Evolutionary conservation across 2,329 filamentous ascomycete species (phyloP), one percentile per base, ranked within the genome.

Genomic region (Torrubiella hemipterigena): DNA sequence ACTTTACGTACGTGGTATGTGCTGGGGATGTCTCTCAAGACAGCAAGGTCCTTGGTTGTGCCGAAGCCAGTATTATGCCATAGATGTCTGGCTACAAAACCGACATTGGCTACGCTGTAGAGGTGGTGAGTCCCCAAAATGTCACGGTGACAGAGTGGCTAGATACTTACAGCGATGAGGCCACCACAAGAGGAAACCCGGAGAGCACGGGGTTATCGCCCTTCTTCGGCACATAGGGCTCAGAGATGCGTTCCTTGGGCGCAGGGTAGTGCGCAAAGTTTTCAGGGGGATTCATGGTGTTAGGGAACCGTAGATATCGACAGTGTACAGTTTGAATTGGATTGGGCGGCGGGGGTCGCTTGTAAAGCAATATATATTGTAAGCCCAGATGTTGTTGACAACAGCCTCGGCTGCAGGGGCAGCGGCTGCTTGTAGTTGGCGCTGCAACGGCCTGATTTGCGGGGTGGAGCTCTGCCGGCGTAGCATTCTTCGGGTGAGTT

Each of bases 61-160:
- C 58, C 60, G 34, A 77, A 70, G 17, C 67, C 54, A 29, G 81
- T 77, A 58, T 85, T 84, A 29, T 56, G 59, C 77, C 79, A 93
- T 38, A 87, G 65, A 27, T 70, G 55, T 34, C 64, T 68, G 37
- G 81, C 77, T 7, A 89, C 39, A 26, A 69, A 63, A 9, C 61
- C 57, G n/a, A 77, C 56, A 17, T 68, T 70, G 2, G 71, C 61
- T 26, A 86, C 54, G 14, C 77, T 81, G 30, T 3, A 12, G 6
- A 19, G 19, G 15, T 10, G 13, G n/a, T n/a, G n/a, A 20, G 27
- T 11, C n/a, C 7, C 12, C 27, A 13, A 18, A 8, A 17, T 13
- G 27, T 19, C n/a, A 13, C 7, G 23, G 12, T 31, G 29, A 31
- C 5, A 4, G 29, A 6, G 12, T 24, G 17, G 19, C 17, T 17